A percentile compares a stretch with the other conserved stretches of the same genome.
These are phyloP conservation scores for Pistacia atlantica DNA, from an alignment of 345 rosid genomes.

Conservation along the genomic window DNA sequence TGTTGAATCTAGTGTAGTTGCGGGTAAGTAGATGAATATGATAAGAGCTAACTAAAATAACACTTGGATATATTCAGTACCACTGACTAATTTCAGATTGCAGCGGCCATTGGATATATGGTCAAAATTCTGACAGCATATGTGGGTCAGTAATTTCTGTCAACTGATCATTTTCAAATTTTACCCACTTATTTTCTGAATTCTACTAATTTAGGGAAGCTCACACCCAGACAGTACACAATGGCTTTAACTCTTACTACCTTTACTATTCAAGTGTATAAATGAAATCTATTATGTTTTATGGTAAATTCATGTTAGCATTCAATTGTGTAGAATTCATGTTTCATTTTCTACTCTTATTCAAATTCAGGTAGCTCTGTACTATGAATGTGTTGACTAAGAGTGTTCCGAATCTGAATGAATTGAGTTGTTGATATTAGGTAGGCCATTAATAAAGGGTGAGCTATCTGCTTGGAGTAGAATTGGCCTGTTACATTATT, in stretches of 20 bases:
- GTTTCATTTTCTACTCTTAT: neutral
- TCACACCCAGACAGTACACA: neutral
- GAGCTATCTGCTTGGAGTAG: neutral
- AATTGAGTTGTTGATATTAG: neutral
- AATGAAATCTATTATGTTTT: neutral
- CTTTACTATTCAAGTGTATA: neutral
- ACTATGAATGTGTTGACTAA: neutral
- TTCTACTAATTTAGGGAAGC: neutral
- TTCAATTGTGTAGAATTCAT: neutral
- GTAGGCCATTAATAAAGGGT: no score
- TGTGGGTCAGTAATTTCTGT: neutral
- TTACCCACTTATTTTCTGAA: neutral
- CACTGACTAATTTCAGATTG: slow-evolving; percentile 9
- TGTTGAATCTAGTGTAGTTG: slow-evolving; percentile 30
- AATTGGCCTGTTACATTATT: neutral
- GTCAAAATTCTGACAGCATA: neutral
- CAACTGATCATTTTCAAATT: neutral
- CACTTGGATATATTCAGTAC: neutral
- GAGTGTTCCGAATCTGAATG: neutral
- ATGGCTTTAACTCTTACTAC: neutral
- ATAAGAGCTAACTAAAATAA: slow-evolving; percentile 10
- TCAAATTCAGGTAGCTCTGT: neutral
- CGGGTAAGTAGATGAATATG: slow-evolving; percentile 15
- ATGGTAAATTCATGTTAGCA: neutral
- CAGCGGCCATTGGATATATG: neutral